Base-by-base conservation (phyloP, 352 stramenopile genomes). In the Pythium rishiriense region DNA sequence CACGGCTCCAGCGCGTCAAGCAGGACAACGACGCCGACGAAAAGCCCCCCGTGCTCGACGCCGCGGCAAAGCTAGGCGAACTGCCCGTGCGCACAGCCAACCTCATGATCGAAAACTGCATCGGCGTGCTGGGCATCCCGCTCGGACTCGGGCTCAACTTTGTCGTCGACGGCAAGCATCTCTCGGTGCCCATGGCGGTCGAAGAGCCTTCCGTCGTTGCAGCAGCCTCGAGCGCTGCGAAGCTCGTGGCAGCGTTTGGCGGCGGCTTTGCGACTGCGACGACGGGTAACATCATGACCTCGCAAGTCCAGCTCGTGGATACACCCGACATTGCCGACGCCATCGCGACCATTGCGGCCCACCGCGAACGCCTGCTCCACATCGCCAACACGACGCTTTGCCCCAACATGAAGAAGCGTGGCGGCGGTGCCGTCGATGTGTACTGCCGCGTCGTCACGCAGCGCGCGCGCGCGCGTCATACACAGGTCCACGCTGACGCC, bases 81-180 rank as follows among this genome's bases (percentile, higher is more conserved):
- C 72, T 96, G 54, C 79, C 84, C 17, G 69, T 92, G 63, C 82
- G 81, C 31, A 90, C 78, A 2, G 87, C 87, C 57, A 93, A 96
- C 62, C 70, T 91, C 54, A 96, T 96, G 85, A 94, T 96, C 56
- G 87, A 96, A 66, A 96, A 96, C 73, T 94, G 86, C 68, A 90
- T 96, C 53, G 87, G 87, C 47, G 85, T 93, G 33, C 75, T 94
- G 7, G 83, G 82, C n/a, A 75, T 96, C 31, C 87, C 87, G 33
- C 74, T 96, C n/a, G 87, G 86, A 65, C 78, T 95, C 8, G 86
- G 86, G 0, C 73, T 95, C 25, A 96, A 96, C 64, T 96, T 96
- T 55, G 69, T 96, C 33, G 79, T 96, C 52, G 87, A 96, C 52
- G 87, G 85, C 69, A 79, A 80, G 59, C 81, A 72, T 43, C 52